These are phyloP conservation scores for Imleria badia DNA, from an alignment of 768 basidiomycete genomes.

Conservation along the genomic window DNA sequence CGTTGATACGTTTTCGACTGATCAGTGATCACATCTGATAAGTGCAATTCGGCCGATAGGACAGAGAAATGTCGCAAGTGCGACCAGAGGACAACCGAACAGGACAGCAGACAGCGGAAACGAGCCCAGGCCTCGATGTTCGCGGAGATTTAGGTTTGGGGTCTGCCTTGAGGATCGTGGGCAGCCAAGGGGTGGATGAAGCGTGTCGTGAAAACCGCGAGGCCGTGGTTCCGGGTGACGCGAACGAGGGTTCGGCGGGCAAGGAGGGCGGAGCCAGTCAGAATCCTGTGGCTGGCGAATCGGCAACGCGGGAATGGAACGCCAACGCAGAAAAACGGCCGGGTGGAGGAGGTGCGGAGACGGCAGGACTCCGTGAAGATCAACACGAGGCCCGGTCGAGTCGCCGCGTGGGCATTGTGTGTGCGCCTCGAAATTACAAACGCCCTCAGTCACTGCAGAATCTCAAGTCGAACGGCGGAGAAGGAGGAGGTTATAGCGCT, in stretches of 20 bases:
- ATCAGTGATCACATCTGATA: conserved; percentile 5
- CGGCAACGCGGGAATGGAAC: background rate
- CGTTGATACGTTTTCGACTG: background rate
- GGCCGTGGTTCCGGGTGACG: conserved; percentile 25
- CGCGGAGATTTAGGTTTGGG: conserved; percentile 25
- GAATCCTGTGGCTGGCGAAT: conserved; percentile 5
- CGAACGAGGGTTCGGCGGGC: conserved; percentile 13
- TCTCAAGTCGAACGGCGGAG: conserved; percentile 23
- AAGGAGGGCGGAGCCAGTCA: background rate
- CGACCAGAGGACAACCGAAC: background rate
- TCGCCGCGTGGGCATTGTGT: conserved; percentile 44
- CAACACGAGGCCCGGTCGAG: conserved; percentile 39
- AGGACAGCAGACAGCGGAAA: background rate
- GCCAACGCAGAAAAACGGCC: background rate
- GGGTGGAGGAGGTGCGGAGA: conserved; percentile 22
- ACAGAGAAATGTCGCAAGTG: conserved; percentile 1
- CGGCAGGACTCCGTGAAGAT: conserved; percentile 16
- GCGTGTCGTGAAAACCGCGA: conserved; percentile 22
- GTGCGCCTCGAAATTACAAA: conserved; percentile 37
- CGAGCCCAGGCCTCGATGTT: conserved; percentile 3
- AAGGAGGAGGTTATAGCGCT: conserved; percentile 8
- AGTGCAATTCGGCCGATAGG: conserved; percentile 4
- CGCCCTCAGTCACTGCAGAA: conserved; percentile 31
- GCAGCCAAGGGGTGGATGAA: conserved; percentile 19
- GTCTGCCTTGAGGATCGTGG: conserved; percentile 27